A percentile compares a stretch with the other conserved stretches of the same genome.
Evolutionary conservation across 2,329 filamentous ascomycete species (phyloP).

Genomic region (Colletotrichum endophyticum): DNA sequence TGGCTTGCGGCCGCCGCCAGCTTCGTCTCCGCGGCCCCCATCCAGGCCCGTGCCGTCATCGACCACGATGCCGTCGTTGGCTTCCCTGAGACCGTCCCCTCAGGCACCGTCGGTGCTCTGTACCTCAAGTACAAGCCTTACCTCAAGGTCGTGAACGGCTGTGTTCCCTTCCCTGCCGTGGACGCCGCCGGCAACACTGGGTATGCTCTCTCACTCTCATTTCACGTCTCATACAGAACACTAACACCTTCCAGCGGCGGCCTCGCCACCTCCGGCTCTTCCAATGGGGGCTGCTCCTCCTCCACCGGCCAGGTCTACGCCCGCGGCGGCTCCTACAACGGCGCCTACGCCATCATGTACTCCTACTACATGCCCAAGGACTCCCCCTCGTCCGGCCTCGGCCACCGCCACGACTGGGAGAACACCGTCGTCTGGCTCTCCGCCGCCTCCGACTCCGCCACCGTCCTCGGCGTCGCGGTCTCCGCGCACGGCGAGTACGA

Average conservation of each 20-base stretch:
- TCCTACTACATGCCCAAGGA: conserved; percentile 47
- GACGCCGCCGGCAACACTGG: conserved; percentile 61
- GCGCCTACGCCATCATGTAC: conserved; percentile 36
- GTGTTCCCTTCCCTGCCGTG: conserved; percentile 67
- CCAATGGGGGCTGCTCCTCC: conserved; percentile 29
- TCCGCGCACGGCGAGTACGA: conserved; percentile 37
- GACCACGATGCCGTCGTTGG: conserved; percentile 35
- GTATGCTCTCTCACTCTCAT: conserved; percentile 37
- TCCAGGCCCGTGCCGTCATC: conserved; percentile 32
- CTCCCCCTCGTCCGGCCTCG: conserved; percentile 35
- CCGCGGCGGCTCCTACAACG: conserved; percentile 28
- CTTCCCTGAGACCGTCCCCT: conserved; percentile 34
- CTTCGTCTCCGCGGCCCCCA: conserved; percentile 22
- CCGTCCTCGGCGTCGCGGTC: conserved; percentile 33
- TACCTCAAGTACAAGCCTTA: conserved; percentile 40
- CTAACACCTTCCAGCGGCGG: conserved; percentile 29
- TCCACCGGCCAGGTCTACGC: conserved; percentile 38
- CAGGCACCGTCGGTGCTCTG: conserved; percentile 28
- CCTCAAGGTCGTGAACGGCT: conserved; percentile 57
- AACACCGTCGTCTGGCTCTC: conserved; percentile 36
- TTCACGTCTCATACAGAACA: not conserved
- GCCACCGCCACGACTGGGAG: conserved; percentile 43
- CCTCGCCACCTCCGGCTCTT: conserved; percentile 28
- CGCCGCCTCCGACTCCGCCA: conserved; percentile 26
- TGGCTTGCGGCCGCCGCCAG: conserved; percentile 19